These are phyloP conservation scores for Wolfiporia cocos DNA, from an alignment of 1,284 basidiomycete species.

Conservation along the genomic window DNA sequence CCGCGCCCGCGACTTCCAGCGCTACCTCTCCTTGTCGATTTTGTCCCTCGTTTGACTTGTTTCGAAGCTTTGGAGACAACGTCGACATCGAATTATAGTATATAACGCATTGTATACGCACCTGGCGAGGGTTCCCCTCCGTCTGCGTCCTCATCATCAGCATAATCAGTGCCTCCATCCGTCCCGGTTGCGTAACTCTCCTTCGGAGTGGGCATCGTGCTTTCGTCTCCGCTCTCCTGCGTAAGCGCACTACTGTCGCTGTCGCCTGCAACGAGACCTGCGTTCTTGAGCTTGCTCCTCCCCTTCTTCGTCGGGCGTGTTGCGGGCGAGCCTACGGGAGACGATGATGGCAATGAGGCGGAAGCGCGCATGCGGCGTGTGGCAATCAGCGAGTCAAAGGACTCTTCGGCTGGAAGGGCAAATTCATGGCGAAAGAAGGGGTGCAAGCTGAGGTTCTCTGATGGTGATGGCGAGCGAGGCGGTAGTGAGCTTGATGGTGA, in stretches of 20 bases:
- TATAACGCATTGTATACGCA: slow-evolving; percentile 23
- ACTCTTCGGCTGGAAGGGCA: slow-evolving; percentile 50
- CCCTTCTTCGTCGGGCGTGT: slow-evolving; percentile 27
- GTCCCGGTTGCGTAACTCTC: slow-evolving; percentile 63
- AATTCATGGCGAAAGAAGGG: slow-evolving; percentile 71
- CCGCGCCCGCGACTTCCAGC: slow-evolving; percentile 15
- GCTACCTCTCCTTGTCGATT: slow-evolving; percentile 13
- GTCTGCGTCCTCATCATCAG: slow-evolving; percentile 57
- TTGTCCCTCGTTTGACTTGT: neutral
- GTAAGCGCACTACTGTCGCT: slow-evolving; percentile 78
- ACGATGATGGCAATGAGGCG: slow-evolving; percentile 32
- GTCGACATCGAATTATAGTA: neutral
- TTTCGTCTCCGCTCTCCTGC: slow-evolving; percentile 73
- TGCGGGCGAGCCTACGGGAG: slow-evolving; percentile 50
- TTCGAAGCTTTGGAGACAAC: neutral
- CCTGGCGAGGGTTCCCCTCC: slow-evolving; percentile 43
- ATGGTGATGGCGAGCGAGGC: slow-evolving; percentile 56
- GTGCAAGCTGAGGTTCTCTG: slow-evolving; percentile 58
- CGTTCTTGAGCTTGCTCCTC: slow-evolving; percentile 33
- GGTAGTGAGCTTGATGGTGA: slow-evolving; percentile 30
- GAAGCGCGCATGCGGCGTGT: slow-evolving; percentile 60
- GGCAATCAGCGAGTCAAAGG: slow-evolving; percentile 51
- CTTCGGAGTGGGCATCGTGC: slow-evolving; percentile 41
- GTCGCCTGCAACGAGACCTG: slow-evolving; percentile 66
- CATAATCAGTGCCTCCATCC: slow-evolving; percentile 61